These are phyloP conservation scores for Posidonia australis DNA, from an alignment of 106 monocot genomes.

Conservation along the genomic window DNA sequence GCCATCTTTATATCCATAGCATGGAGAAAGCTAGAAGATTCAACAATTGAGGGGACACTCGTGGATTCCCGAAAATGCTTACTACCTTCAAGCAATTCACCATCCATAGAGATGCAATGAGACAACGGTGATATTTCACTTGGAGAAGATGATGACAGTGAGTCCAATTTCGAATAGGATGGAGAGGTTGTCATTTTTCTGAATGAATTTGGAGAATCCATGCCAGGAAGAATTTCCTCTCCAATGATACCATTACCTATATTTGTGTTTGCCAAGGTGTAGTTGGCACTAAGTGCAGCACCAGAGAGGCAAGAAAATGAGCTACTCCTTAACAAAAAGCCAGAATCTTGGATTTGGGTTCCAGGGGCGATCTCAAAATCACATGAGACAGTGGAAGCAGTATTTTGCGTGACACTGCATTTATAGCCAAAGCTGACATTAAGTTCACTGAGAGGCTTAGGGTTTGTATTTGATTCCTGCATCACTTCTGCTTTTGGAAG, in stretches of 20 bases:
- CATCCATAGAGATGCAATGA: slow-evolving; percentile 23
- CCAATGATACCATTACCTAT: slow-evolving; percentile 63
- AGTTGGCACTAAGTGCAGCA: slow-evolving; percentile 85
- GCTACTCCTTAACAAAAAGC: slow-evolving; percentile 33
- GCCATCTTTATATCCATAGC: slow-evolving; percentile 57
- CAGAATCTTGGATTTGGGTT: slow-evolving; percentile 20
- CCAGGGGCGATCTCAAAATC: slow-evolving; percentile 20
- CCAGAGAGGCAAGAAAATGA: slow-evolving; percentile 85
- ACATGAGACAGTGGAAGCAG: slow-evolving; percentile 1
- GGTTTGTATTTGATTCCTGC: slow-evolving; percentile 15
- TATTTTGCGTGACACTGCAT: slow-evolving; percentile 23
- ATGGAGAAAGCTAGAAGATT: slow-evolving; percentile 63
- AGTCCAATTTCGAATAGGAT: slow-evolving; percentile 41
- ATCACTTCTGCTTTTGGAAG: slow-evolving; percentile 15
- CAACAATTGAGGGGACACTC: slow-evolving; percentile 33
- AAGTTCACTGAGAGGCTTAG: slow-evolving; percentile 29
- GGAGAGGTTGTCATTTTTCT: slow-evolving; percentile 54
- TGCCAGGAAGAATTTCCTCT: slow-evolving; percentile 53
- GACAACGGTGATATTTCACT: slow-evolving; percentile 27
- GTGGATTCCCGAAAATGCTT: slow-evolving; percentile 14
- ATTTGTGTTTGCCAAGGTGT: slow-evolving; percentile 69
- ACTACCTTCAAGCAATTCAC: slow-evolving; percentile 19
- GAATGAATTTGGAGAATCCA: slow-evolving; percentile 83
- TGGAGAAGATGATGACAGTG: slow-evolving; percentile 37
- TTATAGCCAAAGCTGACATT: slow-evolving; percentile 80